A percentile compares a stretch with the other conserved stretches of the same genome.
Conservation (phyloP, 345 rosid species). For the Salix arbutifolia region DNA sequence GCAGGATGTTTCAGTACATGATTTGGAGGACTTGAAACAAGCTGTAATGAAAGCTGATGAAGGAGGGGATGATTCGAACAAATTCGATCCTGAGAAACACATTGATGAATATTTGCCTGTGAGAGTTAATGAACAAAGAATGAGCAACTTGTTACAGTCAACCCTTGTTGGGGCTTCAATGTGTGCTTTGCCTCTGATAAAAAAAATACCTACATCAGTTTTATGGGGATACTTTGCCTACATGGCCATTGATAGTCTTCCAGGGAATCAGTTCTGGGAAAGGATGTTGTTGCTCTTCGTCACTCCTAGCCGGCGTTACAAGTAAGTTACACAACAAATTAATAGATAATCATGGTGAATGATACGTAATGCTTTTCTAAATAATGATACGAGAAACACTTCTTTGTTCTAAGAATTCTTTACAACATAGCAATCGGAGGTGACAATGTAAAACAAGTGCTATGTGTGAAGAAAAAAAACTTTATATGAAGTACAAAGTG, state of each 20-base stretch:
- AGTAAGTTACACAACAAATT: slow-evolving; percentile 34
- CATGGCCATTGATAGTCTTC: slow-evolving; percentile 90
- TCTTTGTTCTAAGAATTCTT: not conserved
- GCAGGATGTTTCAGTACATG: slow-evolving; percentile 50
- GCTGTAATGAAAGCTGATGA: slow-evolving; percentile 64
- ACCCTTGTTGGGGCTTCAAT: slow-evolving; percentile 55
- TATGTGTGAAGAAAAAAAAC: not conserved
- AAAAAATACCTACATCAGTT: slow-evolving; percentile 68
- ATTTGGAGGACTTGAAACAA: slow-evolving; percentile 62
- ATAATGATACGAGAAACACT: not conserved
- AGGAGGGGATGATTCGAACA: slow-evolving; percentile 36
- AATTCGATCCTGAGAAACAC: slow-evolving; percentile 63
- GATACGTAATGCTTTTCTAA: not conserved
- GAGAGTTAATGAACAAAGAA: slow-evolving; percentile 76
- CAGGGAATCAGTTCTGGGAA: slow-evolving; percentile 88
- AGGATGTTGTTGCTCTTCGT: slow-evolving; percentile 66
- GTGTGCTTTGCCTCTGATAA: slow-evolving; percentile 54
- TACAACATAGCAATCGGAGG: not conserved
- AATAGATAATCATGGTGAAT: not conserved
- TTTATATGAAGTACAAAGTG: not conserved
- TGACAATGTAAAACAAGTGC: not conserved
- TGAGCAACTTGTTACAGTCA: slow-evolving; percentile 77
- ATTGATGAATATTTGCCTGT: slow-evolving; percentile 70
- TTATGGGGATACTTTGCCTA: slow-evolving; percentile 91
- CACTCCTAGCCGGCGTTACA: slow-evolving; percentile 64